Conservation (phyloP, 228 moss, liverwort and hornwort species). For the Sphagnum magellanicum region DNA sequence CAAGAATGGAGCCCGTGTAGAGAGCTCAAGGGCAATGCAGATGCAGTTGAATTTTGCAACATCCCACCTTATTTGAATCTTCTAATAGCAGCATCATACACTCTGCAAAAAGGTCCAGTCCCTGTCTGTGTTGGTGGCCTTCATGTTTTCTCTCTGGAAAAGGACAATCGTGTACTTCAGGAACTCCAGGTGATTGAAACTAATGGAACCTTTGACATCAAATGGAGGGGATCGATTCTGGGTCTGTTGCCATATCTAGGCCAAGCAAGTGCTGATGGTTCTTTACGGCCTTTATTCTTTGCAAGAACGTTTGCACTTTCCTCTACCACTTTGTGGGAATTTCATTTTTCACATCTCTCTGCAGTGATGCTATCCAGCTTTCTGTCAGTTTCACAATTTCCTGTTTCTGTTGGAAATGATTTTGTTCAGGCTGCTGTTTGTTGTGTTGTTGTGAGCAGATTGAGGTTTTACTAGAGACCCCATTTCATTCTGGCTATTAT, state of each 20-base stretch:
- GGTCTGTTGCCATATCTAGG: conserved; percentile 43
- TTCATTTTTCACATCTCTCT: too few species aligned
- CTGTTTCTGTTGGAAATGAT: too few species aligned
- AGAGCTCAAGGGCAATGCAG: conserved; percentile 59
- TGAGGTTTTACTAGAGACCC: too few species aligned
- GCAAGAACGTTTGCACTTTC: conserved; percentile 21
- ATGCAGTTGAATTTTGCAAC: conserved; percentile 89
- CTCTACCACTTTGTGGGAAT: too few species aligned
- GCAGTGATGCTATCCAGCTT: too few species aligned
- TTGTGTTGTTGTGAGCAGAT: too few species aligned
- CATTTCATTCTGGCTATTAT: too few species aligned
- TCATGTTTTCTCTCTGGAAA: conserved; percentile 51
- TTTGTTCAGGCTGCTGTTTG: too few species aligned
- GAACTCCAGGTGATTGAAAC: conserved; percentile 47
- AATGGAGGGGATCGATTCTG: conserved; percentile 46
- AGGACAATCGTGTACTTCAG: conserved; percentile 16
- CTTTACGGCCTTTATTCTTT: conserved; percentile 38
- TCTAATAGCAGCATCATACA: conserved; percentile 84
- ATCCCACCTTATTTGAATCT: conserved; percentile 37
- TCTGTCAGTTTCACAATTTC: too few species aligned
- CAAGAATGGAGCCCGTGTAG: conserved; percentile 28
- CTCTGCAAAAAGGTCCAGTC: conserved; percentile 44
- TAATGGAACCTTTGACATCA: conserved; percentile 73
- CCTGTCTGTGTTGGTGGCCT: conserved; percentile 66
- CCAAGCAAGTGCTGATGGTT: conserved; percentile 85